Conservation (phyloP, 2,329 filamentous ascomycete genomes). For the Zymoseptoria passerinii region DNA sequence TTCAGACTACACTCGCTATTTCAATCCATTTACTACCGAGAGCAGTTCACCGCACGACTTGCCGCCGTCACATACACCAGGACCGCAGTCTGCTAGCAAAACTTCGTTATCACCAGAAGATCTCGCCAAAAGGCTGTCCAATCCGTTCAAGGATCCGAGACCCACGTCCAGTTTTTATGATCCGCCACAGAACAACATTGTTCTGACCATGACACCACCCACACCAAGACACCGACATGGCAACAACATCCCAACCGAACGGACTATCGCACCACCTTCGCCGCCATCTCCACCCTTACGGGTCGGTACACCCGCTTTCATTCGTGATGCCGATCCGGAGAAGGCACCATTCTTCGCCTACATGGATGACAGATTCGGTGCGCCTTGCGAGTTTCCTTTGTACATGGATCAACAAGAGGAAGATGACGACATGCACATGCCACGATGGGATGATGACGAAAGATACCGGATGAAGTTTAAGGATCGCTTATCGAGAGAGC, state of each 20-base stretch:
- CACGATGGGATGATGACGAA: slow-evolving; percentile 42
- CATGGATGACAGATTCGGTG: slow-evolving; percentile 41
- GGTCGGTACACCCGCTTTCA: slow-evolving; percentile 22
- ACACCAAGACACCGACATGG: slow-evolving; percentile 3
- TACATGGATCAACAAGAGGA: slow-evolving; percentile 44
- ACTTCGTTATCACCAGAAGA: slow-evolving; percentile 17
- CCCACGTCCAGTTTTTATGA: slow-evolving; percentile 22
- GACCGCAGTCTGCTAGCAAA: slow-evolving; percentile 15
- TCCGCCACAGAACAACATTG: slow-evolving; percentile 13
- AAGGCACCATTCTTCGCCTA: slow-evolving; percentile 33
- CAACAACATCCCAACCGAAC: background rate
- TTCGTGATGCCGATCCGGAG: slow-evolving; percentile 26
- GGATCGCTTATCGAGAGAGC: slow-evolving; percentile 40
- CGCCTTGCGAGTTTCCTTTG: slow-evolving; percentile 38
- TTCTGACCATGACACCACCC: slow-evolving; percentile 13
- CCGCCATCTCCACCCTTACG: slow-evolving; percentile 7
- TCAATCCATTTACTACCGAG: slow-evolving; percentile 30
- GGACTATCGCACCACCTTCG: slow-evolving; percentile 1
- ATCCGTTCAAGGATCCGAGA: slow-evolving; percentile 28
- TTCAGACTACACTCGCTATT: slow-evolving; percentile 32
- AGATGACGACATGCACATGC: slow-evolving; percentile 49
- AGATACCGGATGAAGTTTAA: slow-evolving; percentile 35
- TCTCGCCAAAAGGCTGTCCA: slow-evolving; percentile 24
- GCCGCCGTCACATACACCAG: slow-evolving; percentile 16
- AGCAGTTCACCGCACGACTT: slow-evolving; percentile 29